A percentile compares a stretch with the other conserved stretches of the same genome.
Conservation (phyloP, 768 basidiomycete genomes). For the Leccinum disarticulatum region DNA sequence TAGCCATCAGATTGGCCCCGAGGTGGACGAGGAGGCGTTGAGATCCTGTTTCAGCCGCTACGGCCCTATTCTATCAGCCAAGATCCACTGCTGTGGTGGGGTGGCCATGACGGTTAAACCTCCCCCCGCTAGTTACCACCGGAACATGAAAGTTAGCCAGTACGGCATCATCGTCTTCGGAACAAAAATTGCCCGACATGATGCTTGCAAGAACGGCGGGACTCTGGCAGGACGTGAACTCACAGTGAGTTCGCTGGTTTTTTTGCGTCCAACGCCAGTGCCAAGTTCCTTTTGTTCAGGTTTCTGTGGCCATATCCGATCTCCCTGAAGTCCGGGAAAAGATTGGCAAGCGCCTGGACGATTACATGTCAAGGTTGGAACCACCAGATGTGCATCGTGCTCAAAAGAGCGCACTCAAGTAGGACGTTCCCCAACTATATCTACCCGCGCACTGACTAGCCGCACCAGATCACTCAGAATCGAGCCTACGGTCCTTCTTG, state of each 20-base stretch:
- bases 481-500: conserved; percentile 29
- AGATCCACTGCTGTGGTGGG: conserved; percentile 35
- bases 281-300: conserved; percentile 17
- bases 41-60: conserved; percentile 23
- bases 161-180: conserved; percentile 55
- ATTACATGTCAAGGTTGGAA: conserved; percentile 21
- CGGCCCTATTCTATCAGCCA: conserved; percentile 22
- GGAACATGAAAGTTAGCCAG: conserved; percentile 41
- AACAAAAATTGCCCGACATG: conserved; percentile 34
- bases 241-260: conserved; percentile 36
- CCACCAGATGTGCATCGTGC: conserved; percentile 23
- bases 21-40: conserved; percentile 25
- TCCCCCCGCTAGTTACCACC: conserved; percentile 27
- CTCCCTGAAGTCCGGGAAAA: conserved; percentile 36
- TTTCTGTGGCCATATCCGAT: conserved; percentile 29
- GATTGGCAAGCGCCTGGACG: conserved; percentile 23
- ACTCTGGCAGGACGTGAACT: conserved; percentile 40
- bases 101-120: conserved; percentile 29
- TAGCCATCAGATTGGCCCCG: conserved; percentile 33
- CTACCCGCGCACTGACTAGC: conserved; percentile 3
- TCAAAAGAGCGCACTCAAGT: conserved; percentile 24
- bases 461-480: conserved; percentile 24
- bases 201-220: conserved; percentile 44
- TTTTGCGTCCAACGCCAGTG: not conserved
- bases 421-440: not conserved